phyloP scores from a whole-genome alignment of 257 asterid genomes.

The Solanum arcanum region DNA sequence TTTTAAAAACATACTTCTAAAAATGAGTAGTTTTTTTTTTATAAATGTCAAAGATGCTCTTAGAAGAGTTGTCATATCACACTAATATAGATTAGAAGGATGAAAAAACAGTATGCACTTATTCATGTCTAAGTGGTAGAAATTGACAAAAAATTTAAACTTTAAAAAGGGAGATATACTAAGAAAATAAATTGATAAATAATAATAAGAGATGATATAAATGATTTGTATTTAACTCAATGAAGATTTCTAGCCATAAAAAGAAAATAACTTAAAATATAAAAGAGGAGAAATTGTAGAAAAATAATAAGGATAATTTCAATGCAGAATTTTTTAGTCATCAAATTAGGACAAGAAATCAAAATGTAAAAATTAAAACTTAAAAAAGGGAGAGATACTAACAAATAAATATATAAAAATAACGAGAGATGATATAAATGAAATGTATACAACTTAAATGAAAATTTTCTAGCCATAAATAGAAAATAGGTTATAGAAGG shows the following conservation, averaged over 20 bases:
- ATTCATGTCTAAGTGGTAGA: neutral
- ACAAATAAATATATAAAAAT: too few species aligned
- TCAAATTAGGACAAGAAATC: neutral
- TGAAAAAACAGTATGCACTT: neutral
- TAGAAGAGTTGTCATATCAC: too few species aligned
- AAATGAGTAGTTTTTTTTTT: too few species aligned
- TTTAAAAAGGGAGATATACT: neutral
- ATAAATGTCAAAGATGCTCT: too few species aligned
- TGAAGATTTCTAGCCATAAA: neutral
- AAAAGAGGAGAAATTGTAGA: neutral
- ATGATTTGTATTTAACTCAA: neutral
- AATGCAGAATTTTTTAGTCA: neutral
- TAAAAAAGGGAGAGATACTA: too few species aligned
- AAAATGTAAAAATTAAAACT: neutral
- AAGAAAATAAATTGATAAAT: neutral
- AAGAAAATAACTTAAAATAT: neutral
- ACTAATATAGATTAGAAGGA: neutral
- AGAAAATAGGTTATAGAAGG: too few species aligned
- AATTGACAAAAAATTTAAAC: neutral
- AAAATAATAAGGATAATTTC: neutral
- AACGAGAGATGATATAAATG: too few species aligned
- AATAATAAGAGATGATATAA: neutral
- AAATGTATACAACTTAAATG: neutral
- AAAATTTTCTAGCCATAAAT: too few species aligned
- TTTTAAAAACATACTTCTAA: too few species aligned